A percentile compares a stretch with the other conserved stretches of the same genome.
These are phyloP conservation scores for Dichomitus squalens DNA, from an alignment of 1,284 basidiomycete genomes.

Conservation along the genomic window DNA sequence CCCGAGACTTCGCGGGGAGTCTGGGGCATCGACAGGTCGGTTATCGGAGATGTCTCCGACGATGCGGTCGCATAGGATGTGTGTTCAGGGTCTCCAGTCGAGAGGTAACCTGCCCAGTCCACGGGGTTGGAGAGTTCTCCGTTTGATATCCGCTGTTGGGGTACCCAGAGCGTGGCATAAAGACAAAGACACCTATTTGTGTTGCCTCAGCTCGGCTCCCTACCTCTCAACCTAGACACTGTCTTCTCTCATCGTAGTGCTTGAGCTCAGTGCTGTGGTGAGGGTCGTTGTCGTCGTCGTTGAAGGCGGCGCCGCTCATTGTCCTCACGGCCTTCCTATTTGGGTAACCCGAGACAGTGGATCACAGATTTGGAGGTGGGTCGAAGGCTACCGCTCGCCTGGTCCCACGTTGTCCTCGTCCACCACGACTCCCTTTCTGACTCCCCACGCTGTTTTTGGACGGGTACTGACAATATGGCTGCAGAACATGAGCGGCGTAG, in stretches of 20 bases:
- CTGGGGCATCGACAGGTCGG: not conserved
- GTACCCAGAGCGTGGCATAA: conserved; percentile 2
- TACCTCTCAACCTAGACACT: not conserved
- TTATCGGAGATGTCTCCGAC: not conserved
- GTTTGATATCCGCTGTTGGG: not conserved
- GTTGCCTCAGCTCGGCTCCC: not conserved
- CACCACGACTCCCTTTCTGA: not conserved
- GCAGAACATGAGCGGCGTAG: conserved; percentile 2
- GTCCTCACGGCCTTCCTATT: conserved; percentile 11
- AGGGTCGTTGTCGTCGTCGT: not conserved
- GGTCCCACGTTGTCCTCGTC: conserved; percentile 3
- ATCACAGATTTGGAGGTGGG: conserved; percentile 8
- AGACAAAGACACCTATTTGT: not conserved
- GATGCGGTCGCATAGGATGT: not conserved
- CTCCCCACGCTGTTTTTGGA: not conserved
- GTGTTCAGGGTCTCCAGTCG: not conserved
- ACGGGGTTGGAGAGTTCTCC: not conserved
- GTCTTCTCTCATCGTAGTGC: not conserved
- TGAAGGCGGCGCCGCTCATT: not conserved
- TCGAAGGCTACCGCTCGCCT: conserved; percentile 6
- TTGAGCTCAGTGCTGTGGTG: not conserved
- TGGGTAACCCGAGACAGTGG: conserved; percentile 14
- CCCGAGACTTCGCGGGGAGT: not conserved
- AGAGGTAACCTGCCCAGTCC: not conserved
- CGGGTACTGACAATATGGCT: not conserved